Conservation (phyloP, 108 stramenopile genomes). For the Fragilariopsis cylindrus region DNA sequence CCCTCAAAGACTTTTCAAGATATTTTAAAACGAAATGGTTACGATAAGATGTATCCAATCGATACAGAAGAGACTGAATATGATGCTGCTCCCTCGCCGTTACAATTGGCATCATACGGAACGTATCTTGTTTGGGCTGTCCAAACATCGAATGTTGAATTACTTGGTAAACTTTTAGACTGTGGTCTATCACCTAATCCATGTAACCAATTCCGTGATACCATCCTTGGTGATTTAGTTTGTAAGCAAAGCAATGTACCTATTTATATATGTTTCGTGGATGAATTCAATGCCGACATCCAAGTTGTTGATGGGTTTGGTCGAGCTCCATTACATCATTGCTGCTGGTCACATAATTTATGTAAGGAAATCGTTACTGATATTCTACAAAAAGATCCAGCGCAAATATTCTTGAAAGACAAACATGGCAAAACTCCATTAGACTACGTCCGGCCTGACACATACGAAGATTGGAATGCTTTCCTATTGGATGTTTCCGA, state of each 20-base stretch:
- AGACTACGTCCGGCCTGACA: slow-evolving; percentile 68
- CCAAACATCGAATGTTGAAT: slow-evolving; percentile 55
- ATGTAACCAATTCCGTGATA: slow-evolving; percentile 89
- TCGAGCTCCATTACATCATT: slow-evolving; percentile 54
- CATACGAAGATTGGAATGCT: slow-evolving; percentile 65
- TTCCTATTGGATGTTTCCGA: slow-evolving; percentile 61
- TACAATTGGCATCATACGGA: slow-evolving; percentile 83
- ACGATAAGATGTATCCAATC: slow-evolving; percentile 20
- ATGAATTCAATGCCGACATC: slow-evolving; percentile 50
- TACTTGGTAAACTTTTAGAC: slow-evolving; percentile 49
- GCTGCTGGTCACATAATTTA: slow-evolving; percentile 46
- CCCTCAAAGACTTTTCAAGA: neutral
- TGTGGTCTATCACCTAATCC: slow-evolving; percentile 80
- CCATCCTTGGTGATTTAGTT: slow-evolving; percentile 67
- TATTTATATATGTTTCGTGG: slow-evolving; percentile 54
- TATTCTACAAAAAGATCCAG: slow-evolving; percentile 54
- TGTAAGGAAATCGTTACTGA: slow-evolving; percentile 31
- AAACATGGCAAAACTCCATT: slow-evolving; percentile 74
- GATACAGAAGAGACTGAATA: slow-evolving; percentile 49
- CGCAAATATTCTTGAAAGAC: slow-evolving; percentile 70
- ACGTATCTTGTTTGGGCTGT: slow-evolving; percentile 75
- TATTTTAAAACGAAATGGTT: neutral
- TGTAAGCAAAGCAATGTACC: slow-evolving; percentile 65
- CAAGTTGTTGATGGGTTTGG: slow-evolving; percentile 62
- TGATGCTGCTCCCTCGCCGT: slow-evolving; percentile 67